Percentiles rank a stretch among this genome's conserved stretches.
These are phyloP conservation scores for Nicotiana otophora DNA, from an alignment of 257 asterid genomes.

Conservation along the genomic window DNA sequence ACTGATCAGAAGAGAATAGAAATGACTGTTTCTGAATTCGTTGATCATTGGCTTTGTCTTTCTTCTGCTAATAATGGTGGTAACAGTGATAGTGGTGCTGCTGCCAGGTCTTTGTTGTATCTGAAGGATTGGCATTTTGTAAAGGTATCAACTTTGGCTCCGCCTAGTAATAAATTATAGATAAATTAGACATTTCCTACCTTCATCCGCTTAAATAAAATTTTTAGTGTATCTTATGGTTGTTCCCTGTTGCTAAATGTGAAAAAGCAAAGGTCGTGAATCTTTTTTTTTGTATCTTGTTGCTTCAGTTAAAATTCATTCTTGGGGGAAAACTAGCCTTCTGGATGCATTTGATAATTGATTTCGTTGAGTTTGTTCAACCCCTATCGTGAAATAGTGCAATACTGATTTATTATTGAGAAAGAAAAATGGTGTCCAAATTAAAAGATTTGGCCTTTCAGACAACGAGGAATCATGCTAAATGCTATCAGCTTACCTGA, in stretches of 20 bases:
- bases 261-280: background rate
- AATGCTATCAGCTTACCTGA: background rate
- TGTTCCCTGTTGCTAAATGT: background rate
- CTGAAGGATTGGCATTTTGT: conserved; percentile 99
- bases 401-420: background rate
- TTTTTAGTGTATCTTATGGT: background rate
- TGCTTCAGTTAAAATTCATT: background rate
- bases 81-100: background rate
- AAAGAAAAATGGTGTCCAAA: background rate
- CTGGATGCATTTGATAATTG: background rate
- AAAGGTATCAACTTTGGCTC: conserved; percentile 37
- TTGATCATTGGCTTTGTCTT: conserved; percentile 41
- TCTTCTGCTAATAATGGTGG: conserved; percentile 20
- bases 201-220: background rate
- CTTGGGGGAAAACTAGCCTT: background rate
- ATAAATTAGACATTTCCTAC: background rate
- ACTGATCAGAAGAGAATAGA: conserved; percentile 79
- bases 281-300: background rate
- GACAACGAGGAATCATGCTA: background rate
- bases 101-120: conserved; percentile 45
- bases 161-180: background rate
- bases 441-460: background rate
- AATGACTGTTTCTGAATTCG: conserved; percentile 76
- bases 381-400: background rate
- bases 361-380: background rate